phyloP scores from a whole-genome alignment of 2,329 filamentous ascomycete genomes.

The Fusarium cyanostomum region DNA sequence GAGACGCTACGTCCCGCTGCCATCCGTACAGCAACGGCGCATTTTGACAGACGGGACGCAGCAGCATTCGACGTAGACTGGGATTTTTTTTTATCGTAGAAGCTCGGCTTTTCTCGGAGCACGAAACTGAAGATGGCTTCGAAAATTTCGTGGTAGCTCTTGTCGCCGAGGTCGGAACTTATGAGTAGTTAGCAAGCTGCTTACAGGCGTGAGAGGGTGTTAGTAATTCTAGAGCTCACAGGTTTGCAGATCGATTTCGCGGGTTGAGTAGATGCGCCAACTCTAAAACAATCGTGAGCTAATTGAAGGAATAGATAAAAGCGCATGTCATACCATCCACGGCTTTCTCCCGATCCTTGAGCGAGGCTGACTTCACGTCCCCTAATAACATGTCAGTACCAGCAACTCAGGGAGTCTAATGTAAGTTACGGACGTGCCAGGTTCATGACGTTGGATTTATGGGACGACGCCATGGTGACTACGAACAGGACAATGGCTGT shows the following conservation, averaged over 20 bases:
- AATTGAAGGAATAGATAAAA: neutral
- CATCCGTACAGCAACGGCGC: constrained; percentile 75
- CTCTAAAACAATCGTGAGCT: constrained; percentile 43
- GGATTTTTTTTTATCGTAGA: constrained; percentile 64
- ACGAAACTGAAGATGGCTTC: constrained; percentile 80
- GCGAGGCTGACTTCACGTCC: constrained; percentile 47
- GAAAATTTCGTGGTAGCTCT: constrained; percentile 82
- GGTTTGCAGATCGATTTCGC: constrained; percentile 48
- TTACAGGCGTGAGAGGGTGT: neutral
- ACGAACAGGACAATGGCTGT: constrained; percentile 4
- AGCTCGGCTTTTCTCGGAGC: constrained; percentile 72
- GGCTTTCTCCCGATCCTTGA: constrained; percentile 53
- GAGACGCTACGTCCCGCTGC: constrained; percentile 74
- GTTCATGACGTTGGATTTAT: constrained; percentile 48
- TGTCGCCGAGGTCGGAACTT: constrained; percentile 69
- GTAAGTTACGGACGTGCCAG: constrained; percentile 46
- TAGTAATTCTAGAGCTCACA: constrained; percentile 43
- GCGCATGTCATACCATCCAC: constrained; percentile 50
- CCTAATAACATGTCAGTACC: constrained; percentile 40
- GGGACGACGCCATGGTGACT: constrained; percentile 46
- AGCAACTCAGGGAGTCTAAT: neutral
- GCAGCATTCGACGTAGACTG: constrained; percentile 57
- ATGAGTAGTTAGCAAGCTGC: constrained; percentile 15
- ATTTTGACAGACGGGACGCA: constrained; percentile 69
- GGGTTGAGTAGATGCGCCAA: constrained; percentile 52